phyloP scores from a whole-genome alignment of 139 green algal species.

The Chlorella vulgaris region DNA sequence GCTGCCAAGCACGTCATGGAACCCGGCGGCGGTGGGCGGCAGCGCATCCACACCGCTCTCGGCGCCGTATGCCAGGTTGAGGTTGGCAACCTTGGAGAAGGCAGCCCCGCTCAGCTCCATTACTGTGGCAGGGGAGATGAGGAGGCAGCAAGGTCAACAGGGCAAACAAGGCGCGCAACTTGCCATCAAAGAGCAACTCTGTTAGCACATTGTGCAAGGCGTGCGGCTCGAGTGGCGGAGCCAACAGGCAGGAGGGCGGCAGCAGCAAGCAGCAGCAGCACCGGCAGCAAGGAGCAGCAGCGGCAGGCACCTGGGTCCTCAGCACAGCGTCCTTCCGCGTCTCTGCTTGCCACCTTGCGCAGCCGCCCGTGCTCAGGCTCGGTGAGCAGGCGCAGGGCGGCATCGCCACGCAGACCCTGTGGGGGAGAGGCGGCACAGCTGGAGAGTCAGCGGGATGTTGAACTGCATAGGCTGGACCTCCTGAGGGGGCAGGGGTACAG shows the following conservation, averaged over 20 bases:
- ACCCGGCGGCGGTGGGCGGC: constrained; percentile 47
- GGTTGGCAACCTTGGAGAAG: constrained; percentile 49
- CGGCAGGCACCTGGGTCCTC: constrained; percentile 22
- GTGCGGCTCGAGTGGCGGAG: no score
- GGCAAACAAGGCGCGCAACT: not conserved
- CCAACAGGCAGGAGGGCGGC: no score
- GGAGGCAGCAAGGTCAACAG: not conserved
- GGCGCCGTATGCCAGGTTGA: constrained; percentile 71
- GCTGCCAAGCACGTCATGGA: constrained; percentile 54
- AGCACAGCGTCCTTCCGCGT: constrained; percentile 26
- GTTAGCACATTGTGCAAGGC: no score
- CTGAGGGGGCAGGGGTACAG: no score
- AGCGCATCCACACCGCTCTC: constrained; percentile 69
- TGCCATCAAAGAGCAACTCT: no score
- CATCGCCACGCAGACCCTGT: constrained; percentile 32
- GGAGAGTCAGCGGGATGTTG: not conserved
- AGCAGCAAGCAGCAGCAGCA: no score
- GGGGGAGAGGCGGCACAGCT: not conserved
- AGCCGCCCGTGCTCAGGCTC: constrained; percentile 73
- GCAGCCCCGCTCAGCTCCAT: constrained; percentile 26
- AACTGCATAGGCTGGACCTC: no score
- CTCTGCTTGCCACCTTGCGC: constrained; percentile 29
- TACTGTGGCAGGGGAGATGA: not conserved
- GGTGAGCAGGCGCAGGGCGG: constrained; percentile 66
- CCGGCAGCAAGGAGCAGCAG: not conserved